A percentile compares a stretch with the other conserved stretches of the same genome.
These are phyloP conservation scores for Corniculantispora saksenae DNA, from an alignment of 2,329 filamentous ascomycete species.

Conservation along the genomic window DNA sequence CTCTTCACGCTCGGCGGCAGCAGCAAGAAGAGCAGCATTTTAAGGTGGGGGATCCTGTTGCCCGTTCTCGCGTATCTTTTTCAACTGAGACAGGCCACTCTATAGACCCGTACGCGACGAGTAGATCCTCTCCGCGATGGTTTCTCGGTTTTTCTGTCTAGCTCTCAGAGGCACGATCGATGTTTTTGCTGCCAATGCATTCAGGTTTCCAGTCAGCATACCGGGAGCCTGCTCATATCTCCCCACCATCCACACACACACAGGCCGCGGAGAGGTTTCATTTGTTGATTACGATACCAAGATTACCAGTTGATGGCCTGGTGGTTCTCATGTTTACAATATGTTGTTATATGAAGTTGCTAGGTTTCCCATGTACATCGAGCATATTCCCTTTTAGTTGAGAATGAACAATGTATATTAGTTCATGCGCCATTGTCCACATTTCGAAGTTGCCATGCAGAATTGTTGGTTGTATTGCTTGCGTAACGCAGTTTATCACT, in stretches of 20 bases:
- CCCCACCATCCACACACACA: not conserved
- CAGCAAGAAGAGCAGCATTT: conserved; percentile 49
- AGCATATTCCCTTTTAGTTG: not conserved
- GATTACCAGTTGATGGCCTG: no score
- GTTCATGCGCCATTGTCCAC: not conserved
- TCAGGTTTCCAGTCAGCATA: not conserved
- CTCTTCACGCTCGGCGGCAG: conserved; percentile 54
- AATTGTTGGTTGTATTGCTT: not conserved
- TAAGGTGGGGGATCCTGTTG: conserved; percentile 50
- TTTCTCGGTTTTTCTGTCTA: no score
- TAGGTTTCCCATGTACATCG: not conserved
- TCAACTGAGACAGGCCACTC: conserved; percentile 35
- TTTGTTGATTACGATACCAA: not conserved
- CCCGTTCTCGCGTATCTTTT: conserved; percentile 39
- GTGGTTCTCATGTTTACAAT: not conserved
- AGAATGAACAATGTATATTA: not conserved
- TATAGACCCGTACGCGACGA: conserved; percentile 34
- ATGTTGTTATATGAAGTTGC: not conserved
- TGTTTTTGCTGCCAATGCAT: not conserved
- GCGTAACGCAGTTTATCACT: not conserved
- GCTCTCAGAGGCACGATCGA: no score
- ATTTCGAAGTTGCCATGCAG: not conserved
- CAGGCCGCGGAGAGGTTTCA: not conserved
- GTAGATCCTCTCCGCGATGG: not conserved
- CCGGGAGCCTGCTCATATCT: not conserved